Evolutionary conservation across 75 land plant species (phyloP), one percentile per base, ranked within the genome.

Genomic region (Selaginella tamariscina): DNA sequence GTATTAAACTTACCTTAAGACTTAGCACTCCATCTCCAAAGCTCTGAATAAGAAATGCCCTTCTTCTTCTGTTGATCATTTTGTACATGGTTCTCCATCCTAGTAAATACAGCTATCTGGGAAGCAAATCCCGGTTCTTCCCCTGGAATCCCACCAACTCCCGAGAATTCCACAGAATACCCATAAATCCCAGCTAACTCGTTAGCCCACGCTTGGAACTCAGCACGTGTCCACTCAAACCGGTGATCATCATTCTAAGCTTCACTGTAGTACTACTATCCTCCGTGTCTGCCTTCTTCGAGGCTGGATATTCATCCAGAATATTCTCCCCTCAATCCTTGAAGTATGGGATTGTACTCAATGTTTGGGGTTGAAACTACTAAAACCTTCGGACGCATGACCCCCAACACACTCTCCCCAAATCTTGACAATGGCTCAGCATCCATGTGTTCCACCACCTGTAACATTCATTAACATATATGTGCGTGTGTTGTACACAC

Each of bases 361-460:
- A 83, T 78, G 68, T 95, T 90, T 31, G 99, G 99, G 13, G 99
- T 95, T 21, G 97, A 91, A n/a, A 95, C 85, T 28, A 95, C 70
- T 29, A 92, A 82, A 33, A 85, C 31, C 63, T 55, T 68, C 2
- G 99, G 99, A 32, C 79, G 62, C 56, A 91, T 78, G 23, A 55
- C 73, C 54, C 87, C 82, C 66, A 95, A 71, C 18, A 77, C 84
- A 23, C 81, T 65, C 57, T 87, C 84, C 0, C 99, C 99, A 75
- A 91, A 83, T 64, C 73, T 73, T 24, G 20, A 33, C 54, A 96
- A 84, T 23, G 95, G 80, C 29, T 85, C 99, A 56, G 89, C 86
- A 68, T 87, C 84, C 99, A 95, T 95, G 56, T 95, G 99, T 56
- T 95, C 99, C 75, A 95, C 94, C 26, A 95, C 99, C 99, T 95